Base-by-base conservation (phyloP, 495 filamentous ascomycete species). In the Neurospora discreta region DNA sequence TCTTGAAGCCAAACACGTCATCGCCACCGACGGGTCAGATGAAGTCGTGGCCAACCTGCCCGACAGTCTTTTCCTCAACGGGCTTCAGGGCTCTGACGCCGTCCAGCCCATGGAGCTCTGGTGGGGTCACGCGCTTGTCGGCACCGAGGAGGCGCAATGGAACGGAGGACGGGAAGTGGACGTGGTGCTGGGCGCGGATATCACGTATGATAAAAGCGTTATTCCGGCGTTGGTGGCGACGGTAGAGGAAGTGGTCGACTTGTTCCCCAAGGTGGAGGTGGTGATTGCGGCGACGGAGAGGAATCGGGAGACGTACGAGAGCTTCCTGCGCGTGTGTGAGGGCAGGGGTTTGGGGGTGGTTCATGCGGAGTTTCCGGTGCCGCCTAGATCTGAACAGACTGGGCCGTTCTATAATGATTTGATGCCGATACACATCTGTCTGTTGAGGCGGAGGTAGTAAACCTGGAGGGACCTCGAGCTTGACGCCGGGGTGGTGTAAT, bases 11-110 rank as follows among this genome's bases (percentile, higher is more conserved):
- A 80, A 78, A 3, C 83, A 86, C 43, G 88, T 94, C 65, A 82
- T 93, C 10, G 87, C 90, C 6, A 97, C 94, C 0, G 95, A 98
- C 77, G 93, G 93, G 0, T 93, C 94, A 67, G 87, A 85, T 26
- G 86, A 86, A 40, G 86, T 97, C 16, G 84, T 96, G 60, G 87
- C 89, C 75, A 85, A 87, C 72, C 84, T 96, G n/a, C 80, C 83
- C 36, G 85, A 87, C 10, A 95, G 90, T 78, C 79, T 90, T 46
- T 88, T 84, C 40, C 80, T 93, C 60, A 97, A 95, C 79, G 83
- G 81, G 23, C 81, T 90, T 9, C 84, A 88, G 30, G 84, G 79
- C 10, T 78, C 76, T 0, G 71, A 76, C 11, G 15, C 77, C 38
- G 83, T 89, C 44, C 70, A 81, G 18, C 78, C 85, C 16, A 84